Evolutionary conservation across 169 alveolate species (phyloP).

Genomic region (Plasmodium yoelii): DNA sequence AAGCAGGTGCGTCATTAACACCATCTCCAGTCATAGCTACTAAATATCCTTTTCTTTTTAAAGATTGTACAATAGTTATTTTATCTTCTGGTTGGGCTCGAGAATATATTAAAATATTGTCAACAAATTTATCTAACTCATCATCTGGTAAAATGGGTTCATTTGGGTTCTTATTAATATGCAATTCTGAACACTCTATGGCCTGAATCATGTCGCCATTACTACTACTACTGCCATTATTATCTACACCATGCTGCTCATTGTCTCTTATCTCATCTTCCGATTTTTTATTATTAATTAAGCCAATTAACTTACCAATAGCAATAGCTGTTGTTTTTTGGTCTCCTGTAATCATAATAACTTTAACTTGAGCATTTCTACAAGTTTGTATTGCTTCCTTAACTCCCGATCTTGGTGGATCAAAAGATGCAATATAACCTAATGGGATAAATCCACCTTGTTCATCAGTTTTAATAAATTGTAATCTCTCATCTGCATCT

Average conservation of each 20-base stretch:
- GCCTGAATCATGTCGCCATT: too few relatives aligned
- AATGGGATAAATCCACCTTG: conserved; percentile 79
- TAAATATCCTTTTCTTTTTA: conserved; percentile 91
- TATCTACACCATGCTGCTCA: neutral
- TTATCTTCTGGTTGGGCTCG: conserved; percentile 92
- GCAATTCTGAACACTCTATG: conserved; percentile 79
- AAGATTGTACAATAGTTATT: conserved; percentile 91
- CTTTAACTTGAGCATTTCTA: conserved; percentile 97
- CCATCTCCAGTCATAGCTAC: conserved; percentile 99
- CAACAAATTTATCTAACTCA: conserved; percentile 84
- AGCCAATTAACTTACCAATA: conserved; percentile 97
- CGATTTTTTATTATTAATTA: conserved; percentile 2
- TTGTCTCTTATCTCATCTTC: neutral
- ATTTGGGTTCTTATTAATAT: conserved; percentile 84
- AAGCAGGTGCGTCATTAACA: conserved; percentile 99
- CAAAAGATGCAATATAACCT: conserved; percentile 93
- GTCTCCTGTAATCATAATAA: conserved; percentile 94
- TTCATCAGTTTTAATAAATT: conserved; percentile 72
- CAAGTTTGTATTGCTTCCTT: conserved; percentile 96
- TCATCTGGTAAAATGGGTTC: conserved; percentile 86
- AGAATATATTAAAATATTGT: conserved; percentile 87
- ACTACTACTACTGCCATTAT: neutral
- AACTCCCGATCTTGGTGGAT: conserved; percentile 98
- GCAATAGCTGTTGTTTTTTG: conserved; percentile 70
- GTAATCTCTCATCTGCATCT: conserved; percentile 89